phyloP scores from a whole-genome alignment of 768 basidiomycete genomes.

The Boletus rex-veris region DNA sequence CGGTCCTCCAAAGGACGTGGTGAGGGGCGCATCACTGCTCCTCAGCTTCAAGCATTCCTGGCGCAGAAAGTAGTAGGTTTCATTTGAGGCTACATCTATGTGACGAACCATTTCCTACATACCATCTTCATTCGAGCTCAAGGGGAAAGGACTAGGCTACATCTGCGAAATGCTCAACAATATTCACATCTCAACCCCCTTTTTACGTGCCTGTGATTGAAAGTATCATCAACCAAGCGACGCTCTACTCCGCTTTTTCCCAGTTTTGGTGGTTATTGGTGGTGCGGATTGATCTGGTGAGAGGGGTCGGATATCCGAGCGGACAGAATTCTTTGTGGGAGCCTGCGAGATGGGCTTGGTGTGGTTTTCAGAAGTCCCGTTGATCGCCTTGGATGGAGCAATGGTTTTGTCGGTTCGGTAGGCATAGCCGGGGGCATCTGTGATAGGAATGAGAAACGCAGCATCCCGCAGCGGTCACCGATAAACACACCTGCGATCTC shows the following conservation, averaged over 20 bases:
- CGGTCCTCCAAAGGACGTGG: conserved; percentile 20
- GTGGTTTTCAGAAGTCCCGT: conserved; percentile 13
- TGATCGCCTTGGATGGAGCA: conserved; percentile 11
- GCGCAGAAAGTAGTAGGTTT: conserved; percentile 20
- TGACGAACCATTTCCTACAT: conserved; percentile 20
- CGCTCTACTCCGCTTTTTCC: conserved; percentile 33
- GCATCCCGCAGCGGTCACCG: neutral
- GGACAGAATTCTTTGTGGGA: conserved; percentile 20
- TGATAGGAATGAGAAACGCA: conserved; percentile 1
- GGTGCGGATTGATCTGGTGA: conserved; percentile 14
- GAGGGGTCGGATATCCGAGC: conserved; percentile 10
- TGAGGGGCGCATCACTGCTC: conserved; percentile 28
- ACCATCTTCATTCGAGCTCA: conserved; percentile 19
- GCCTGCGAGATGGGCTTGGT: conserved; percentile 9
- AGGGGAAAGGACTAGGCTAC: conserved; percentile 27
- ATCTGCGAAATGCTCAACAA: conserved; percentile 26
- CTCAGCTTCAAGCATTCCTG: conserved; percentile 30
- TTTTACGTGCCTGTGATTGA: conserved; percentile 15
- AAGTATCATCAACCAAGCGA: conserved; percentile 25
- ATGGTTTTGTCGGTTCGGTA: conserved; percentile 13
- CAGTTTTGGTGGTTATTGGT: conserved; percentile 18
- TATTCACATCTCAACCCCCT: conserved; percentile 17
- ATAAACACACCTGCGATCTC: conserved; percentile 40
- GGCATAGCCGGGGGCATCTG: conserved; percentile 26
- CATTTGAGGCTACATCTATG: conserved; percentile 19